Conservation (phyloP, 2,329 filamentous ascomycete genomes). For the Tetracladium maxilliforme region DNA sequence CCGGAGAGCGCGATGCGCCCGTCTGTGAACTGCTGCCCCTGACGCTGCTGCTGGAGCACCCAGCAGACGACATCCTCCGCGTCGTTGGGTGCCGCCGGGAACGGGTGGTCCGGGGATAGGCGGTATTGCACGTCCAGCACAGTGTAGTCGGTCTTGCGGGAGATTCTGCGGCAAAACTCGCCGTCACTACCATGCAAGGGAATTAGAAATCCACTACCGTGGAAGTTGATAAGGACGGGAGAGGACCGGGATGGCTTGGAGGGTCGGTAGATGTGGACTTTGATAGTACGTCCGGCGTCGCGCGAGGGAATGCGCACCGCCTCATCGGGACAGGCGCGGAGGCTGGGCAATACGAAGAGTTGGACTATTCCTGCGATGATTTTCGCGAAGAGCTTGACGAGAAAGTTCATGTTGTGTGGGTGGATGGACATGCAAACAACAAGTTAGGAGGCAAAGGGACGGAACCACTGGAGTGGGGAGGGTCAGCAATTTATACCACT, state of each 20-base stretch:
- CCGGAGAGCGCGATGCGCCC: slow-evolving; percentile 25
- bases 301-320: no score
- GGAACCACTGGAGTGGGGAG: no score
- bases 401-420: no score
- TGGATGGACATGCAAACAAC: no score
- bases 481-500: no score
- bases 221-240: slow-evolving; percentile 17
- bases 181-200: slow-evolving; percentile 22
- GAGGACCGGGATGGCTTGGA: no score
- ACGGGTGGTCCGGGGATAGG: slow-evolving; percentile 21
- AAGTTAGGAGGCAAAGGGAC: no score
- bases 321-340: no score
- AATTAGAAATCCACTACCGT: slow-evolving; percentile 17
- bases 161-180: slow-evolving; percentile 18
- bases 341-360: no score
- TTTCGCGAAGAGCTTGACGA: no score
- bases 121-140: slow-evolving; percentile 21
- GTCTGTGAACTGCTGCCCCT: slow-evolving; percentile 16
- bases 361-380: no score
- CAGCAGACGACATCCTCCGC: slow-evolving; percentile 20
- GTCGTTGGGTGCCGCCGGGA: slow-evolving; percentile 24
- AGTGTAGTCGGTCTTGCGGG: slow-evolving; percentile 10
- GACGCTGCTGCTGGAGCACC: slow-evolving; percentile 11
- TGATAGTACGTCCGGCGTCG: slow-evolving; percentile 5
- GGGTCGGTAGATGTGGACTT: slow-evolving; percentile 5